Conservation (phyloP, 2,329 filamentous ascomycete genomes). For the Fusarium circinatum region DNA sequence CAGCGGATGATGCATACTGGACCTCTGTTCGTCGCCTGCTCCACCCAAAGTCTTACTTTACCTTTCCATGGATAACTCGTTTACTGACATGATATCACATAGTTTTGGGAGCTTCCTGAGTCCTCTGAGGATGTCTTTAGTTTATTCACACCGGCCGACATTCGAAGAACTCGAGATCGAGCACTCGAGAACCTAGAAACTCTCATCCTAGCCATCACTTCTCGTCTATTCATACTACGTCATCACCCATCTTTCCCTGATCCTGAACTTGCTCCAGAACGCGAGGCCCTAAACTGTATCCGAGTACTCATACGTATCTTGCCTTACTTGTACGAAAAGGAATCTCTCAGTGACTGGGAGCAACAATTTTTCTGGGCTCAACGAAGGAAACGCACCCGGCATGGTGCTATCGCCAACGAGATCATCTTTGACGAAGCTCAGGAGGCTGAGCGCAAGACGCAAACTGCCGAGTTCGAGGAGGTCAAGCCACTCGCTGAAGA, state of each 20-base stretch:
- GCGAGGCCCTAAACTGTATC: conserved; percentile 94
- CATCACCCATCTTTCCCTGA: conserved; percentile 94
- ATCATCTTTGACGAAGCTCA: conserved; percentile 85
- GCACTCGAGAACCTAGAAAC: conserved; percentile 91
- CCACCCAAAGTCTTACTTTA: conserved; percentile 14
- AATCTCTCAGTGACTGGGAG: conserved; percentile 85
- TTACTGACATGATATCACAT: conserved; percentile 33
- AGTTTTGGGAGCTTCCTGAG: conserved; percentile 99
- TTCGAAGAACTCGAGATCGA: conserved; percentile 86
- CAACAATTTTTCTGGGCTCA: conserved; percentile 91
- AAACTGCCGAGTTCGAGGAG: conserved; percentile 77
- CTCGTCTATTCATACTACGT: conserved; percentile 81
- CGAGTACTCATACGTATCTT: conserved; percentile 88
- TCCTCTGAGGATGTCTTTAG: conserved; percentile 97
- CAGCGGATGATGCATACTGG: conserved; percentile 92
- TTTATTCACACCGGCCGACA: conserved; percentile 88
- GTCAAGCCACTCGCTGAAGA: conserved; percentile 91
- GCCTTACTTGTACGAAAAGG: conserved; percentile 91
- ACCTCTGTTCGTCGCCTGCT: conserved; percentile 73
- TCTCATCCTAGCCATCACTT: conserved; percentile 83
- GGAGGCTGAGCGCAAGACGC: conserved; percentile 58
- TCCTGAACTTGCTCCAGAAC: conserved; percentile 82
- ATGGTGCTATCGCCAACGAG: conserved; percentile 73
- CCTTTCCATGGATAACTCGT: neutral
- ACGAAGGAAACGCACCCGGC: conserved; percentile 76